Percentiles rank a stretch among this genome's conserved stretches.
Conservation (phyloP, 148 eudicot species). For the Polygonum maritimum region DNA sequence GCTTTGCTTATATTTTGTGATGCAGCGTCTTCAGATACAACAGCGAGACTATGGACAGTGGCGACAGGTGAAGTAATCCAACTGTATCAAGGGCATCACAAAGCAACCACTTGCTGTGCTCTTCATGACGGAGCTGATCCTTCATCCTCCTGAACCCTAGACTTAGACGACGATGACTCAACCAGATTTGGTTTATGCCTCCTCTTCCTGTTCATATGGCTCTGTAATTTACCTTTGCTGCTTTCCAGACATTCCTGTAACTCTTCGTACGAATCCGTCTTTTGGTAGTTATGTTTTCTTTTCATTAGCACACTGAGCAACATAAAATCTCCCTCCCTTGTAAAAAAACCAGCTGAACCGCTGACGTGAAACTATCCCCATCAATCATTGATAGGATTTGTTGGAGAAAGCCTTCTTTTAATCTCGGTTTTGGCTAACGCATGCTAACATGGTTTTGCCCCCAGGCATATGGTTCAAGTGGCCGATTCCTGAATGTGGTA, state of each 20-base stretch:
- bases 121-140: slow-evolving; percentile 91
- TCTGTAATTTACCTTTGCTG: background rate
- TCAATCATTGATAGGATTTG: no score
- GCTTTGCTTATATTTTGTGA: background rate
- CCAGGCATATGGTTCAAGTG: no score
- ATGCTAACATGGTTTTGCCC: no score
- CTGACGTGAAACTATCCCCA: no score
- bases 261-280: background rate
- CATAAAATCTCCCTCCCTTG: no score
- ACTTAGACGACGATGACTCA: background rate
- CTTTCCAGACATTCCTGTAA: background rate
- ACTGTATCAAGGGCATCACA: slow-evolving; percentile 85
- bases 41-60: slow-evolving; percentile 81
- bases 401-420: no score
- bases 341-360: no score
- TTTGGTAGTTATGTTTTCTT: no score
- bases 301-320: no score
- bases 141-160: slow-evolving; percentile 26
- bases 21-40: slow-evolving; percentile 90
- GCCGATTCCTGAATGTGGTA: no score
- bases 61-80: slow-evolving; percentile 64
- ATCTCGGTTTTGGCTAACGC: no score
- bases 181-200: background rate
- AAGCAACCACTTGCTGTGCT: slow-evolving; percentile 94
- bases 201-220: background rate